Conservation (phyloP, 2,329 filamentous ascomycete genomes). For the Penicillium sp. region DNA sequence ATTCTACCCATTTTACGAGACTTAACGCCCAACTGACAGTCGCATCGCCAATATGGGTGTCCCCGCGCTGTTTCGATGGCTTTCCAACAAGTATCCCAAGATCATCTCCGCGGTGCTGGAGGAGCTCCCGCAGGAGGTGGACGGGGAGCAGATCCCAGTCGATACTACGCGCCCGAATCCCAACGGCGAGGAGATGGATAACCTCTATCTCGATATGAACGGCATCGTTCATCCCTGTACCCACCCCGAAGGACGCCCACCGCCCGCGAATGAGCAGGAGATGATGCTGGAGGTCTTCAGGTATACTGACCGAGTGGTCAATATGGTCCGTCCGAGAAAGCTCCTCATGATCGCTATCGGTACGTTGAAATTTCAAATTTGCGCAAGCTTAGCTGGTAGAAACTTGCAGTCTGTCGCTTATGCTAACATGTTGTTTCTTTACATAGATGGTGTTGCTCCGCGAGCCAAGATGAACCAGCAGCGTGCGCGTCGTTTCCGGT, state of each 20-base stretch:
- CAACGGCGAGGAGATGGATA: slow-evolving; percentile 97
- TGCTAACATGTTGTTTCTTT: slow-evolving; percentile 2
- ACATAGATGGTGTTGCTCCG: slow-evolving; percentile 86
- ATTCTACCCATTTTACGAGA: not conserved
- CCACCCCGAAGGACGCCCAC: slow-evolving; percentile 89
- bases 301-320: slow-evolving; percentile 98
- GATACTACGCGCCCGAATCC: slow-evolving; percentile 86
- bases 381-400: not conserved
- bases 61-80: slow-evolving; percentile 92
- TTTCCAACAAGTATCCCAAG: slow-evolving; percentile 96
- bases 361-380: slow-evolving; percentile 40
- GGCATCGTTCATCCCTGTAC: slow-evolving; percentile 99
- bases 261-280: slow-evolving; percentile 92
- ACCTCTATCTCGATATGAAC: slow-evolving; percentile 98
- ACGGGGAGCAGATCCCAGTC: slow-evolving; percentile 82
- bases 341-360: slow-evolving; percentile 96
- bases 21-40: slow-evolving; percentile 11
- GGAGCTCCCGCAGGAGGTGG: slow-evolving; percentile 78
- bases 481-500: slow-evolving; percentile 90
- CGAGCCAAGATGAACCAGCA: slow-evolving; percentile 99
- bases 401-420: not conserved
- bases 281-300: slow-evolving; percentile 99
- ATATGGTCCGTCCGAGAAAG: slow-evolving; percentile 97
- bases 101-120: slow-evolving; percentile 92
- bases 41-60: slow-evolving; percentile 73